These are phyloP conservation scores for Trichoderma gamsii DNA, from an alignment of 495 filamentous ascomycete genomes.

Conservation along the genomic window DNA sequence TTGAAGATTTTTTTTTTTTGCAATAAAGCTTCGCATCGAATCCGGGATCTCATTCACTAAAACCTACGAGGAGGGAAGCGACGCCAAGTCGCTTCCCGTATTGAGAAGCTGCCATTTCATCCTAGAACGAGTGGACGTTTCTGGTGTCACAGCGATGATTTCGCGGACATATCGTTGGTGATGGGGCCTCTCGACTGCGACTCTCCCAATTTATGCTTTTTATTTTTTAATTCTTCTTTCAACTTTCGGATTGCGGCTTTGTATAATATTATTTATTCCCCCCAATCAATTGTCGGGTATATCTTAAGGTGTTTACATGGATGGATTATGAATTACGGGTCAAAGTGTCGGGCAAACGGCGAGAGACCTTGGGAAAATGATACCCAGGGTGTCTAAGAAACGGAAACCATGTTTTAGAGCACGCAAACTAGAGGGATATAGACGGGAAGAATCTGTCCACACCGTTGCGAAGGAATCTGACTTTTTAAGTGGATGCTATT, in stretches of 20 bases:
- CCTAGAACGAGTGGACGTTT: not conserved
- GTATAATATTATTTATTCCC: not conserved
- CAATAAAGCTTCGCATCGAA: constrained; percentile 2
- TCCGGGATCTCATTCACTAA: not conserved
- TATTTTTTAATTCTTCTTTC: not conserved
- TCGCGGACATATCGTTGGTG: constrained; percentile 12
- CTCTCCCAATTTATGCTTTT: not conserved
- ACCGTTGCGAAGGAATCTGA: not conserved
- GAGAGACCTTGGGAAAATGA: not conserved
- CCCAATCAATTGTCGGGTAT: not conserved
- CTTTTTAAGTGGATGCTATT: not conserved
- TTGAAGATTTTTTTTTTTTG: not conserved
- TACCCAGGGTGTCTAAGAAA: not conserved
- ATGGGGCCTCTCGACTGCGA: constrained; percentile 8
- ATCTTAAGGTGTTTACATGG: not conserved
- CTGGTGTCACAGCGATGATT: constrained; percentile 10
- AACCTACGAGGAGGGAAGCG: constrained; percentile 9
- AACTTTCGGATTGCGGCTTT: not conserved
- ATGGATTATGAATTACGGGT: constrained; percentile 14
- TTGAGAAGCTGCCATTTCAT: not conserved
- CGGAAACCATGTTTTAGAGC: not conserved
- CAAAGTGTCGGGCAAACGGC: not conserved
- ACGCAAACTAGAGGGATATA: constrained; percentile 2
- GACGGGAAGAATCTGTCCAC: constrained; percentile 3
- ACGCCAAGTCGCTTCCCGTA: not conserved